Percentiles rank a stretch among this genome's conserved stretches.
Evolutionary conservation across 1,284 basidiomycete species (phyloP).

Genomic region (Leccinum pachyderme): DNA sequence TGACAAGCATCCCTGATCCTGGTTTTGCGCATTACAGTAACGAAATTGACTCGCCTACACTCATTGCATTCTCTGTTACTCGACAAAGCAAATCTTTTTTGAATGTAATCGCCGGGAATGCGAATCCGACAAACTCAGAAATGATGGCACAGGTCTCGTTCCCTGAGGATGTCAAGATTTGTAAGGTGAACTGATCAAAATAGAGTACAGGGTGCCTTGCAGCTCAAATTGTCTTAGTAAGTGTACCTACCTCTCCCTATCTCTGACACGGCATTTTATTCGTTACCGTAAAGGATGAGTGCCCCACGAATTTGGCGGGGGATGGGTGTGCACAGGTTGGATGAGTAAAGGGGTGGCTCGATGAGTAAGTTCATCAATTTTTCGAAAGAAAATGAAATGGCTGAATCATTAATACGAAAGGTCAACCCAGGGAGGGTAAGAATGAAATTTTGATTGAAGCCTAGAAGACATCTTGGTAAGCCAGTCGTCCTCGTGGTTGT

Average conservation of each 20-base stretch:
- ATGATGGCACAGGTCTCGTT: constrained; percentile 27
- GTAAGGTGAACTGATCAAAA: constrained; percentile 26
- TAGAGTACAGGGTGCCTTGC: constrained; percentile 3
- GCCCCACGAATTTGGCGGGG: not conserved
- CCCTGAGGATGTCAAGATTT: constrained; percentile 25
- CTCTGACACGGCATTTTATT: not conserved
- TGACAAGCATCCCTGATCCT: too few species aligned
- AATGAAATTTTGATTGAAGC: not conserved
- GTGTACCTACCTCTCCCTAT: not conserved
- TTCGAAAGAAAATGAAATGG: not conserved
- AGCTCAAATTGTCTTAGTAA: constrained; percentile 18
- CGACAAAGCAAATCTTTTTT: constrained; percentile 2
- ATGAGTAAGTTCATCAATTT: not conserved
- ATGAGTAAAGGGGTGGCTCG: not conserved
- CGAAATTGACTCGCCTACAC: not conserved
- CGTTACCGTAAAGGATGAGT: not conserved
- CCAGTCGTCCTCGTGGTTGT: not conserved
- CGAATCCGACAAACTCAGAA: constrained; percentile 9
- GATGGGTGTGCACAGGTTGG: not conserved
- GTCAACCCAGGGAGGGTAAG: not conserved
- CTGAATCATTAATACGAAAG: not conserved
- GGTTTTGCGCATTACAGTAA: not conserved
- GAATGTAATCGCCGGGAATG: constrained; percentile 6
- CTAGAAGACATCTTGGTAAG: not conserved
- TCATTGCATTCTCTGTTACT: constrained; percentile 13